A percentile compares a stretch with the other conserved stretches of the same genome.
phyloP scores from a whole-genome alignment of 2,329 filamentous ascomycete genomes.

The Leptographium lundbergii region DNA sequence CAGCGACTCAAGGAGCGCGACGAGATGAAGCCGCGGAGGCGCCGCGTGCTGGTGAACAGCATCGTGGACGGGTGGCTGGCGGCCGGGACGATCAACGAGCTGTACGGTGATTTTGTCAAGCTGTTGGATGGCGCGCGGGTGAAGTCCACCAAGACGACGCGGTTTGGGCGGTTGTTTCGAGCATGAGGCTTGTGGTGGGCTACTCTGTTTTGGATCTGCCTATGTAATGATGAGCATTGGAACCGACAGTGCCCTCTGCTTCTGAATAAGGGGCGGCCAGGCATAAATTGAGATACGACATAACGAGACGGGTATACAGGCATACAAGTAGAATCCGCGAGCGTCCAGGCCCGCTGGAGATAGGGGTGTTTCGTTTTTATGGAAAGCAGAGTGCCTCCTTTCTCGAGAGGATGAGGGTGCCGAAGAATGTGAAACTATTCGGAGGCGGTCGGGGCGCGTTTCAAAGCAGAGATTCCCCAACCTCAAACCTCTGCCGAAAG shows the following conservation, averaged over 20 bases:
- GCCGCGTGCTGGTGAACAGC: conserved; percentile 45
- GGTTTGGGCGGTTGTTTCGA: conserved; percentile 1
- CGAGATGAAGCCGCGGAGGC: conserved; percentile 45
- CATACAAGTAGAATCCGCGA: not conserved
- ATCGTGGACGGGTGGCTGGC: conserved; percentile 53
- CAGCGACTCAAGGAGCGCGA: conserved; percentile 48
- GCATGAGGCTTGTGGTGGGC: not conserved
- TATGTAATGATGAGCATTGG: no score
- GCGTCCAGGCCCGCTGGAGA: not conserved
- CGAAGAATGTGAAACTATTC: not conserved
- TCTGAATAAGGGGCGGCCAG: no score
- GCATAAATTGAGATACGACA: not conserved
- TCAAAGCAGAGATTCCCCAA: not conserved
- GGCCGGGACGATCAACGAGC: conserved; percentile 41
- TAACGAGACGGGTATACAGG: not conserved
- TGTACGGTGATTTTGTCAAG: conserved; percentile 55
- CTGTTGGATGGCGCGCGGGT: conserved; percentile 46
- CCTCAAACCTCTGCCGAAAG: not conserved
- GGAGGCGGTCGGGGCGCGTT: not conserved
- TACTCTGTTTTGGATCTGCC: no score
- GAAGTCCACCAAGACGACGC: conserved; percentile 15
- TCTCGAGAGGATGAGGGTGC: not conserved
- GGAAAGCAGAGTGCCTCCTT: no score
- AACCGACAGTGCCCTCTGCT: no score
- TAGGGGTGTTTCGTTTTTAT: not conserved